Evolutionary conservation across 176 grass and related monocot genomes (phyloP).

Genomic region (Lolium rigidum): DNA sequence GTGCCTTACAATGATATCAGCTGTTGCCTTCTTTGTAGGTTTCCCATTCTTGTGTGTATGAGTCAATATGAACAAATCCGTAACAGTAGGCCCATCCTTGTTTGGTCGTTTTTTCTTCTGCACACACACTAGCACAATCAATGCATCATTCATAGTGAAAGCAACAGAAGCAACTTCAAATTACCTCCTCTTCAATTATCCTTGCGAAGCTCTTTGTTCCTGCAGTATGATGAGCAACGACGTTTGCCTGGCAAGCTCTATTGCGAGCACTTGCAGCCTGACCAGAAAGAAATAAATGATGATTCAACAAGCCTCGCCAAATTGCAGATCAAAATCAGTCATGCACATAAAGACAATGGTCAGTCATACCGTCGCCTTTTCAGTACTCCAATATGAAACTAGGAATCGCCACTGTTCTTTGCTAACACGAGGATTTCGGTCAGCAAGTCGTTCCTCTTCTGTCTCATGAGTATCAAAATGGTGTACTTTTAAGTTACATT

Average conservation of each 20-base stretch:
- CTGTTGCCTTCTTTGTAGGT: conserved; percentile 47
- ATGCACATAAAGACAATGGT: conserved; percentile 12
- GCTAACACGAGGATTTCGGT: conserved; percentile 52
- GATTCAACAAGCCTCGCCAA: conserved; percentile 24
- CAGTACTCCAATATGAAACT: conserved; percentile 60
- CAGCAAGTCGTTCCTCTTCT: conserved; percentile 54
- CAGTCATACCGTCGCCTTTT: conserved; percentile 52
- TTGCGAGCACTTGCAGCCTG: conserved; percentile 52
- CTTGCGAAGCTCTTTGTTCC: conserved; percentile 67
- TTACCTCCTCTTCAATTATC: conserved; percentile 69
- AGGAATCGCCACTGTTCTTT: conserved; percentile 60
- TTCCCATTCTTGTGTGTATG: conserved; percentile 60
- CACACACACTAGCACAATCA: conserved; percentile 34
- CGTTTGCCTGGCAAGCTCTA: conserved; percentile 47
- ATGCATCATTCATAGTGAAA: conserved; percentile 8
- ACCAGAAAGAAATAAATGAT: conserved; percentile 15
- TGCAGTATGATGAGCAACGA: conserved; percentile 43
- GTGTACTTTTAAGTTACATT: conserved; percentile 44
- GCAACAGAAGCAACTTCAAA: conserved; percentile 19
- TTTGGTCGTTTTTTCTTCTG: conserved; percentile 56
- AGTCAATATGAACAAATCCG: conserved; percentile 64
- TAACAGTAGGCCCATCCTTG: conserved; percentile 46
- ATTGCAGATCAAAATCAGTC: conserved; percentile 13
- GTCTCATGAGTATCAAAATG: conserved; percentile 66
- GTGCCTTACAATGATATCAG: conserved; percentile 55